Conservation (phyloP, 1,284 basidiomycete species). For the Sanguinoderma infundibulare region DNA sequence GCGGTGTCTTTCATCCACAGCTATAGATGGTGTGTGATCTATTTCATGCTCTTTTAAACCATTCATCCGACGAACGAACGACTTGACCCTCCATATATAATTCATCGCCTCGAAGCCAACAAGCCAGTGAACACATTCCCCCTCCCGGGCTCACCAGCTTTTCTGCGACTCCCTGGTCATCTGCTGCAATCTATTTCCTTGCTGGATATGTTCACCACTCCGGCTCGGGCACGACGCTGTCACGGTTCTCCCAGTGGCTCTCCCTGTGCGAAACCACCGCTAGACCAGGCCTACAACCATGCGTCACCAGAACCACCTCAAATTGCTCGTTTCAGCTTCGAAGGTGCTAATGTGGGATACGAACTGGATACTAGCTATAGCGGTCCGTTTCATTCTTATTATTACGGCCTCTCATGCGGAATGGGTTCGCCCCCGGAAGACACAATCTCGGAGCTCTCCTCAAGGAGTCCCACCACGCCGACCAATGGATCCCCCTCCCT, state of each 20-base stretch:
- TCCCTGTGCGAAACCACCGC: neutral
- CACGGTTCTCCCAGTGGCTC: neutral
- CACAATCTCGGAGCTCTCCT: conserved; percentile 2
- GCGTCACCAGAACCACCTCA: conserved; percentile 1
- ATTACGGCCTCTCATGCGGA: conserved; percentile 6
- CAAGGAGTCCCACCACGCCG: conserved; percentile 1
- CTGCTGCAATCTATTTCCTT: neutral
- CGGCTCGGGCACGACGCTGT: neutral
- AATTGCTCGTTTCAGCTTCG: conserved; percentile 9
- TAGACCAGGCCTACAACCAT: neutral
- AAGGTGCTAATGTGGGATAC: neutral
- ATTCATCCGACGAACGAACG: neutral
- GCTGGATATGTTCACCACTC: neutral
- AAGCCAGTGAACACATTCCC: neutral
- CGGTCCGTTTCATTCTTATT: conserved; percentile 3
- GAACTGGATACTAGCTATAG: neutral
- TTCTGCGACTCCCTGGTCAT: neutral
- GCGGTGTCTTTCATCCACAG: neutral
- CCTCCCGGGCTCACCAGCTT: neutral
- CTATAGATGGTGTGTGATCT: neutral
- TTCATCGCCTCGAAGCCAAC: neutral
- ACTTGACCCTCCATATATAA: no score
- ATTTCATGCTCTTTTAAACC: neutral
- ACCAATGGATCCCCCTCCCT: neutral
- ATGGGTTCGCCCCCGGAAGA: conserved; percentile 7